Base-by-base conservation (phyloP, 2,329 filamentous ascomycete genomes). In the Myriosclerotinia curreyana region DNA sequence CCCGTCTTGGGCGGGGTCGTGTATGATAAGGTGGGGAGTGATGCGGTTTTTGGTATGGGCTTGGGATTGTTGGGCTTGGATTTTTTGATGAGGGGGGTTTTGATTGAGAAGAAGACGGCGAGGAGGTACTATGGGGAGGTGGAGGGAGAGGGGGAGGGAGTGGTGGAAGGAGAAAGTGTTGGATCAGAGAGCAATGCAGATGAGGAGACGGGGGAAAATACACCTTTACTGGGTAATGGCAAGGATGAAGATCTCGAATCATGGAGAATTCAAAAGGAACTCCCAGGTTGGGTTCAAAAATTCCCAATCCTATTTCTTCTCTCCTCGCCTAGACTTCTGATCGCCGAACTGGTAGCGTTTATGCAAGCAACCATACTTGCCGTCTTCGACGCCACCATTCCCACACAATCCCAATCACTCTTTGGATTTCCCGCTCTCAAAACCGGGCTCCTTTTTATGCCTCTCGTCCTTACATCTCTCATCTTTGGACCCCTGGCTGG, bases 31-130 rank as follows among this genome's bases (percentile, higher is more conserved):
- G 79, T 80, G 0, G 86, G 86, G 2, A 83, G 84, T 69, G 71
- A 74, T 15, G 84, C 83, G 0, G 84, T 88, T 0, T 87, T 87
- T 71, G 80, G 79, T 0, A 74, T 87, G 31, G 81, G 80, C 0
- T 78, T 84, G 55, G 80, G 76, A 0, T 73, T 88, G 11, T 72
- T 89, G 1, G 79, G 71, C 0, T 66, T 88, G 20, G 86, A 89
- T 72, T 82, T 88, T 65, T 63, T 83, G 28, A 81, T 88, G 79
- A 81, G 86, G 15, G 69, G 86, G 0, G 71, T 84, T 6, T 78
- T 89, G 60, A 79, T 89, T n/a, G 86, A 89, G 74, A 86, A 86
- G 74, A 85, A 83, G 71, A 78, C 80, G 1, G 84, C 84, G 0
- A 73, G 73, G 11, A 77, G 76, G 11, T 58, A 44, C n/a, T n/a